These are phyloP conservation scores for Neonectria punicea DNA, from an alignment of 2,329 filamentous ascomycete species.

Conservation along the genomic window DNA sequence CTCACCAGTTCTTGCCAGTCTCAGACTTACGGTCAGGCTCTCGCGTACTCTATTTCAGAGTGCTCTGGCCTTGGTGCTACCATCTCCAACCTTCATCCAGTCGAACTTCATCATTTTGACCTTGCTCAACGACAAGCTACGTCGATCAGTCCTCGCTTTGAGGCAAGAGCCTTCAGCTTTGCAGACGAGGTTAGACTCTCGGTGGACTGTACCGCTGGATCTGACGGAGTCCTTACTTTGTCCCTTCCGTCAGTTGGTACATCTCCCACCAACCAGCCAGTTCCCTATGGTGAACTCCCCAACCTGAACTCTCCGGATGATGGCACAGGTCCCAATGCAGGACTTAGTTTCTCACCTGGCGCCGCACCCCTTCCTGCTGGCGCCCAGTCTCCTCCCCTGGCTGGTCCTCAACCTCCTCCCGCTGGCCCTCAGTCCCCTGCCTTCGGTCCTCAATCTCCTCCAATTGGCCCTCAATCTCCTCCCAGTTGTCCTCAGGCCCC, in stretches of 20 bases:
- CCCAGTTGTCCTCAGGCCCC: background rate
- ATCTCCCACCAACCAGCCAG: slow-evolving; percentile 21
- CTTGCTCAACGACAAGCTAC: slow-evolving; percentile 21
- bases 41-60: slow-evolving; percentile 40
- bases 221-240: slow-evolving; percentile 47
- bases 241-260: slow-evolving; percentile 35
- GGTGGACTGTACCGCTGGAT: slow-evolving; percentile 44
- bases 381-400: background rate
- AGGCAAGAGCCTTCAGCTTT: slow-evolving; percentile 28
- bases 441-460: background rate
- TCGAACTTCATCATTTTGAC: slow-evolving; percentile 39
- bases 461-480: background rate
- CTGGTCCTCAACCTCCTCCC: background rate
- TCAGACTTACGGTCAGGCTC: slow-evolving; percentile 44
- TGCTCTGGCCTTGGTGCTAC: slow-evolving; percentile 42
- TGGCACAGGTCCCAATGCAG: slow-evolving; percentile 8
- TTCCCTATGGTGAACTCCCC: background rate
- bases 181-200: slow-evolving; percentile 39
- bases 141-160: slow-evolving; percentile 10
- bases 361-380: background rate
- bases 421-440: background rate
- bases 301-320: background rate
- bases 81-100: slow-evolving; percentile 46
- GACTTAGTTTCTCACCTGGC: background rate
- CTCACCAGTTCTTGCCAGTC: slow-evolving; percentile 43